Conservation (phyloP, 2,329 filamentous ascomycete genomes). For the Sclerotinia borealis region DNA sequence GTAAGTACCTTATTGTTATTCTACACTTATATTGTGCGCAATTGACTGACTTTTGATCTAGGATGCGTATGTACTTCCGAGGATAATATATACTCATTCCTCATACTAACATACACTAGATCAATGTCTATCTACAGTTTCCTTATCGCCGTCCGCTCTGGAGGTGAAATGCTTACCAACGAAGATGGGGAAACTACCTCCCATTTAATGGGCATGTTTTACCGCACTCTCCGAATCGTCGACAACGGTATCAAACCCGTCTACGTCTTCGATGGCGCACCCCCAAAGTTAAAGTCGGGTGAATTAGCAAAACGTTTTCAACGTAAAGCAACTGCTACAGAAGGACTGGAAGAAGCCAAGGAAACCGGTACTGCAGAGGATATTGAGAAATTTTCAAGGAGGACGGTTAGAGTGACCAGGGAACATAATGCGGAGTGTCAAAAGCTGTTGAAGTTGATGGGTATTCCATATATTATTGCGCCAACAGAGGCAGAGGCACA, state of each 20-base stretch:
- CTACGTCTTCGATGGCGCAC: constrained; percentile 95
- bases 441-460: constrained; percentile 86
- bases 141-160: constrained; percentile 92
- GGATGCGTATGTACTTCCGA: constrained; percentile 47
- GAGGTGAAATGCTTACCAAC: constrained; percentile 92
- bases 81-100: neutral
- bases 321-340: constrained; percentile 86
- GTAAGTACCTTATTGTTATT: constrained; percentile 46
- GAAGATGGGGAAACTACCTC: constrained; percentile 96
- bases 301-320: constrained; percentile 95
- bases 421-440: constrained; percentile 97
- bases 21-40: neutral
- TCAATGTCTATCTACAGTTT: constrained; percentile 99
- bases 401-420: constrained; percentile 89
- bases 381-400: constrained; percentile 93
- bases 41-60: constrained; percentile 30
- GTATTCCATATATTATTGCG: constrained; percentile 88
- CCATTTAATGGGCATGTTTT: constrained; percentile 99
- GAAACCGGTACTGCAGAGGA: constrained; percentile 96
- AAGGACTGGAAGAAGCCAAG: constrained; percentile 88
- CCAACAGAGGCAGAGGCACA: constrained; percentile 97
- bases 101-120: constrained; percentile 37
- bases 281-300: constrained; percentile 94
- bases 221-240: constrained; percentile 94
- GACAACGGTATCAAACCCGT: constrained; percentile 98